These are phyloP conservation scores for Colletotrichum noveboracense DNA, from an alignment of 2,329 filamentous ascomycete species.

Conservation along the genomic window DNA sequence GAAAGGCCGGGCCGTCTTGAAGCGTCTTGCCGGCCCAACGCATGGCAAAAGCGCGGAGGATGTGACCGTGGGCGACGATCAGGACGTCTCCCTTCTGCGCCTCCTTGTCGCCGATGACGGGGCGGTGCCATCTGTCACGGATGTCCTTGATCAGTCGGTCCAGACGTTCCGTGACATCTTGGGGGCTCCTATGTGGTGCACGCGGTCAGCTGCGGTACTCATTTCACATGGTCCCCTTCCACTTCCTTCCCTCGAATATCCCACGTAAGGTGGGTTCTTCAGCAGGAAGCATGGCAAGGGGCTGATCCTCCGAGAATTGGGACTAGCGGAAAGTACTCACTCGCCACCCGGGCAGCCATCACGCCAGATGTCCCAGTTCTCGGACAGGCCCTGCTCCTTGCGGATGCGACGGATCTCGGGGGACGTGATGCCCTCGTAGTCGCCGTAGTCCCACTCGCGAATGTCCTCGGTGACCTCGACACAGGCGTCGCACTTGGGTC, in stretches of 20 bases:
- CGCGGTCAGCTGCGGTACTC: background rate
- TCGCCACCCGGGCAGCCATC: slow-evolving; percentile 88
- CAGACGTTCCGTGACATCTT: slow-evolving; percentile 73
- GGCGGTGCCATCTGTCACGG: slow-evolving; percentile 66
- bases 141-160: slow-evolving; percentile 81
- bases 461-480: slow-evolving; percentile 75
- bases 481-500: slow-evolving; percentile 59
- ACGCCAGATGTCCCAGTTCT: slow-evolving; percentile 84
- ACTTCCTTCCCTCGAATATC: background rate
- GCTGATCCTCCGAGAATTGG: background rate
- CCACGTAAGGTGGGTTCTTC: background rate
- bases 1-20: slow-evolving; percentile 75
- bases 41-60: slow-evolving; percentile 86
- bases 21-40: slow-evolving; percentile 80
- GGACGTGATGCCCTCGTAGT: slow-evolving; percentile 83
- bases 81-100: slow-evolving; percentile 44
- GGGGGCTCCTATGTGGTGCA: slow-evolving; percentile 60
- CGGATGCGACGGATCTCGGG: slow-evolving; percentile 67
- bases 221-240: background rate
- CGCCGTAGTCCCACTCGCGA: slow-evolving; percentile 87
- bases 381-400: slow-evolving; percentile 59
- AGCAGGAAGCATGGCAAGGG: background rate
- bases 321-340: slow-evolving; percentile 50
- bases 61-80: slow-evolving; percentile 89
- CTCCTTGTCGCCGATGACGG: slow-evolving; percentile 55